Conservation (phyloP, 768 basidiomycete genomes). For the Exidia glandulosa region DNA sequence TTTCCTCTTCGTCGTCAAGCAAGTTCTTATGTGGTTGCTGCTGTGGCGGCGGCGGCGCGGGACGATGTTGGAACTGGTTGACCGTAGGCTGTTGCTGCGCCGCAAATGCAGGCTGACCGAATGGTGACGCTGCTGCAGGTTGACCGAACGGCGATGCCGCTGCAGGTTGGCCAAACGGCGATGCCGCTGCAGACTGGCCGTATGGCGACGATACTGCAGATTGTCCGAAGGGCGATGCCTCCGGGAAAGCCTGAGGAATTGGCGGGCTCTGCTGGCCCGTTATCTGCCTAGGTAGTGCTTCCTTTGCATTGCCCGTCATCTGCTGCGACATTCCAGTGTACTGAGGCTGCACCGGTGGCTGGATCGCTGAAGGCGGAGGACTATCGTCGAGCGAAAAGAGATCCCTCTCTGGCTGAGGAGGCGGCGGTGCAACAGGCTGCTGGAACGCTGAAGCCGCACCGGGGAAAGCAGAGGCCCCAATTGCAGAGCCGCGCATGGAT, state of each 20-base stretch:
- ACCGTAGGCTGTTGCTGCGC: slow-evolving; percentile 8
- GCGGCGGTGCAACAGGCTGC: slow-evolving; percentile 23
- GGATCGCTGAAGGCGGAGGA: slow-evolving; percentile 16
- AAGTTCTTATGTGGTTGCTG: slow-evolving; percentile 33
- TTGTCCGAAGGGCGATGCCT: neutral
- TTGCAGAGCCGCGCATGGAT: slow-evolving; percentile 41
- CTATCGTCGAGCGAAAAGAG: slow-evolving; percentile 33
- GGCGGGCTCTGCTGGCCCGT: neutral
- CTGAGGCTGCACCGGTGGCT: slow-evolving; percentile 2
- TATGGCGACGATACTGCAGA: neutral
- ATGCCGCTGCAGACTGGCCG: neutral
- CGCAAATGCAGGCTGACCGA: slow-evolving; percentile 30
- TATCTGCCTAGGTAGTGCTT: neutral
- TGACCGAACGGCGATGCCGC: too few species aligned
- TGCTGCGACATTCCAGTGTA: slow-evolving; percentile 1
- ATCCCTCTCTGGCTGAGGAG: slow-evolving; percentile 16
- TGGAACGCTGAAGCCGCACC: slow-evolving; percentile 8
- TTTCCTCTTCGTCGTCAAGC: slow-evolving; percentile 64
- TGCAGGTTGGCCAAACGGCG: neutral
- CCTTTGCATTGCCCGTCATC: neutral
- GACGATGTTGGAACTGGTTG: neutral
- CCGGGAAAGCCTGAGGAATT: neutral
- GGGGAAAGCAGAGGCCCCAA: slow-evolving; percentile 1
- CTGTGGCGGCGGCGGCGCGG: neutral
- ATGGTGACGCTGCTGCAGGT: slow-evolving; percentile 34